Evolutionary conservation across 1,139 yeast genomes (phyloP), one percentile per base, ranked within the genome.

Genomic region (Hanseniaspora sp.): DNA sequence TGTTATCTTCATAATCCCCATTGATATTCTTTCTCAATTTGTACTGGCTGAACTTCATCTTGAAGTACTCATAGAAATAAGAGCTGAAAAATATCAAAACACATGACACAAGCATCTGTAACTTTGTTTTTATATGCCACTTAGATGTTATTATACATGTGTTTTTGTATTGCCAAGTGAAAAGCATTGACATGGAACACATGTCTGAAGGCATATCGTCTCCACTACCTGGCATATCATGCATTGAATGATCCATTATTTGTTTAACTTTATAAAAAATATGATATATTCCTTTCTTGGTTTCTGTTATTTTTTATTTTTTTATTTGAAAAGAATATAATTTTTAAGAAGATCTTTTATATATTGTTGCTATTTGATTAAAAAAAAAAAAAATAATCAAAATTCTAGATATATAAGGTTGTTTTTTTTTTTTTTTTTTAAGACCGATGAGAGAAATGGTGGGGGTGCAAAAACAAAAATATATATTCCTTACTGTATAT

Each of bases 141-240:
- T 90, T 83, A 58, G 70, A 68, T 67, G 82, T 83, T 12, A 85
- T 76, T 15, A 85, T 77, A 64, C 95, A 85, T 13, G 85, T 73
- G 64, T 85, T 77, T 53, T 76, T 72, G 71, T 85, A 82, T 60
- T 80, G 78, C 94, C 95, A 86, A 11, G 90, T 84, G 67, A 85
- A 84, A n/a, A 83, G 63, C 92, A 83, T 85, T 66, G 79, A 76
- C 86, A 80, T 80, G n/a, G 78, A 74, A 62, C 88, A 83, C 56
- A 60, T 58, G 40, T 57, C 57, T 33, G 58, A 54, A 58, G 57
- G 59, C 15, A 42, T 67, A 63, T 63, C 67, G 52, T 58, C 64
- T 39, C 62, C 62, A 55, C 64, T 70, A 53, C 59, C 69, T 46
- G 72, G 69, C 68, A 67, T 68, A 43, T 64, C 53, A 30, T 48